Evolutionary conservation across 257 asterid species (phyloP).

Genomic region (Solanum megistacrolobum): DNA sequence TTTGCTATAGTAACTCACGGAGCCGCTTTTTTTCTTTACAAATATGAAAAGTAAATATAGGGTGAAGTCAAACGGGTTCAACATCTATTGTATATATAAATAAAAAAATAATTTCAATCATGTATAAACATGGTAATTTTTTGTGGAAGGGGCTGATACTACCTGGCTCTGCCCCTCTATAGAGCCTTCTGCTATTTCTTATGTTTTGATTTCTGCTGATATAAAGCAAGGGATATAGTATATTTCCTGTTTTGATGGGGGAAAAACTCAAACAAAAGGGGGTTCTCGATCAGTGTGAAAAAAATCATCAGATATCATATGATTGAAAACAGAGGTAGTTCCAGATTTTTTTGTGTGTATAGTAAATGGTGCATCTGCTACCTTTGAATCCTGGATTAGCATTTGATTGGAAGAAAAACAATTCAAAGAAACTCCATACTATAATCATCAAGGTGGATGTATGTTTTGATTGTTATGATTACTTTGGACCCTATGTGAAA

Average conservation of each 20-base stretch:
- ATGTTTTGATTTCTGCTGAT: background rate
- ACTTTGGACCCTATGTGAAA: background rate
- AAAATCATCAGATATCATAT: background rate
- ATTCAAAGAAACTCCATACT: background rate
- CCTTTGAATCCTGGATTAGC: background rate
- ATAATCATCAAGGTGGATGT: background rate
- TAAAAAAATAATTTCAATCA: background rate
- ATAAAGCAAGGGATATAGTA: background rate
- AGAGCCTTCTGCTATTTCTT: background rate
- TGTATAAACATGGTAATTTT: background rate
- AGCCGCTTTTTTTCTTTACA: background rate
- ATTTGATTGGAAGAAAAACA: background rate
- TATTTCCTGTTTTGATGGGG: background rate
- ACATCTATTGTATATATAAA: background rate
- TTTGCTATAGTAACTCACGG: background rate
- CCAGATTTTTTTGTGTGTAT: background rate
- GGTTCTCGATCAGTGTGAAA: background rate
- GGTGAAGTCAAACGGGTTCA: background rate
- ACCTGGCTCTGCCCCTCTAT: background rate
- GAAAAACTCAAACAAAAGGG: background rate
- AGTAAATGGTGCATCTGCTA: background rate
- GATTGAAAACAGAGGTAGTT: background rate
- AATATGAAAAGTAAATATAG: background rate
- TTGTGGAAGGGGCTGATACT: background rate
- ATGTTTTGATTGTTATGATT: background rate